Base-by-base conservation (phyloP, 2,329 filamentous ascomycete genomes). In the Hypoxylon sp. region DNA sequence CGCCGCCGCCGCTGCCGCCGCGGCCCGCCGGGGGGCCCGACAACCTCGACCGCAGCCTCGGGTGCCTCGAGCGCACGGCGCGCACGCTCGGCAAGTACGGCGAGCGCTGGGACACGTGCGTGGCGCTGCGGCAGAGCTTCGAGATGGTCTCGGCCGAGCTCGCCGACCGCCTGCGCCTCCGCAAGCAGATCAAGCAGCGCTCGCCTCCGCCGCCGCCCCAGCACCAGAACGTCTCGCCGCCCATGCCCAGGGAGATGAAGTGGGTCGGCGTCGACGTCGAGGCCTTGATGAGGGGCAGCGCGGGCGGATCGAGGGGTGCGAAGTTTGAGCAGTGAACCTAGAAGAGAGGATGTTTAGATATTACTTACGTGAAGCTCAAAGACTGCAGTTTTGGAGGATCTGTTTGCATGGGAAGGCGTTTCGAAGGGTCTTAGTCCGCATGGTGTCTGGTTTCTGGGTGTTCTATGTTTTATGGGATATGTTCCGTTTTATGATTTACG, bases 51-150 rank as follows among this genome's bases (percentile, higher is more conserved):
- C 77, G 84, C 24, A 86, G 84, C 57, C 65, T 88, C 11, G 75
- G 77, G 23, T 85, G 83, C 51, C 72, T 88, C 1, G 79, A 82
- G 49, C 78, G 78, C 37, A 81, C 85, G 6, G 76, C 78, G 3
- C 77, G 82, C 58, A 84, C 82, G 1, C 72, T 88, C 15, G 77
- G 74, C 11, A 79, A 77, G n/a, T 87, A 83, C 55, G 84, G 84
- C 27, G 78, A 84, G 60, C 77, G 84, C 2, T 88, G 86, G 86
- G 79, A 80, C 3, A 79, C 86, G 57, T 82, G 83, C 1, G 74
- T 79, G 27, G 77, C 79, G 56, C 75, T 88, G n/a, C 77, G 79
- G 58, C 73, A 77, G 33, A 81, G 75, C 33, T 87, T 87, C 64
- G 80, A 85, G 59, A 69, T 70, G 45, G 77, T 79, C 10, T 85